phyloP scores from a whole-genome alignment of 2,329 filamentous ascomycete species.

The Ophiostoma sp. region DNA sequence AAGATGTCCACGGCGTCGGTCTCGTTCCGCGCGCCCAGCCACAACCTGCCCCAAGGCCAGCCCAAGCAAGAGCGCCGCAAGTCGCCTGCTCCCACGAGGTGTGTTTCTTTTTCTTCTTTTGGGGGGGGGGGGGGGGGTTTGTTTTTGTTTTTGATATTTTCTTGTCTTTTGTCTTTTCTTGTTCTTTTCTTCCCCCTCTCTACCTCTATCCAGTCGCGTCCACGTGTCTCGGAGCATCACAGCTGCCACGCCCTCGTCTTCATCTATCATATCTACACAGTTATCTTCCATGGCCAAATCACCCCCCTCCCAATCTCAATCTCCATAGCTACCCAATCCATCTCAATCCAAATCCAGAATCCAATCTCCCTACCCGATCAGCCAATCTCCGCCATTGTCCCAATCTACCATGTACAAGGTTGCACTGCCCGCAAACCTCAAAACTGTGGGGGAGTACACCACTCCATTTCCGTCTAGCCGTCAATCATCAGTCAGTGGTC shows the following conservation, averaged over 20 bases:
- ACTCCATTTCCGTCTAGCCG: neutral
- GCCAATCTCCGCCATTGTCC: neutral
- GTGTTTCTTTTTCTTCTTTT: slow-evolving; percentile 21
- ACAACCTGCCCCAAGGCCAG: slow-evolving; percentile 46
- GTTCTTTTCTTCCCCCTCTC: neutral
- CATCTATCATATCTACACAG: too few species aligned
- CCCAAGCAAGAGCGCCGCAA: slow-evolving; percentile 42
- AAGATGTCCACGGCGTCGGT: slow-evolving; percentile 47
- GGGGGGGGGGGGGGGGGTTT: too few species aligned
- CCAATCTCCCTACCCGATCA: too few species aligned
- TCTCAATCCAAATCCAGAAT: neutral
- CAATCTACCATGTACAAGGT: neutral
- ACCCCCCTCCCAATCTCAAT: too few species aligned
- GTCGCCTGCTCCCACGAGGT: slow-evolving; percentile 49
- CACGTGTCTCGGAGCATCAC: neutral
- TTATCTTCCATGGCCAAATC: too few species aligned
- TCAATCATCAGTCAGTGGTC: neutral
- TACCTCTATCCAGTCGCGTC: neutral
- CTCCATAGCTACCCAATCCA: neutral
- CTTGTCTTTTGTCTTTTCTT: neutral
- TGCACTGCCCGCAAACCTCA: neutral
- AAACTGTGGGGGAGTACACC: slow-evolving; percentile 1
- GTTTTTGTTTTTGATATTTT: neutral
- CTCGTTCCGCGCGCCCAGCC: slow-evolving; percentile 41
- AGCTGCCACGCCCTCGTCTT: neutral